A percentile compares a stretch with the other conserved stretches of the same genome.
These are phyloP conservation scores for Globisporangium echinulatum DNA, from an alignment of 352 stramenopile species.

Conservation along the genomic window DNA sequence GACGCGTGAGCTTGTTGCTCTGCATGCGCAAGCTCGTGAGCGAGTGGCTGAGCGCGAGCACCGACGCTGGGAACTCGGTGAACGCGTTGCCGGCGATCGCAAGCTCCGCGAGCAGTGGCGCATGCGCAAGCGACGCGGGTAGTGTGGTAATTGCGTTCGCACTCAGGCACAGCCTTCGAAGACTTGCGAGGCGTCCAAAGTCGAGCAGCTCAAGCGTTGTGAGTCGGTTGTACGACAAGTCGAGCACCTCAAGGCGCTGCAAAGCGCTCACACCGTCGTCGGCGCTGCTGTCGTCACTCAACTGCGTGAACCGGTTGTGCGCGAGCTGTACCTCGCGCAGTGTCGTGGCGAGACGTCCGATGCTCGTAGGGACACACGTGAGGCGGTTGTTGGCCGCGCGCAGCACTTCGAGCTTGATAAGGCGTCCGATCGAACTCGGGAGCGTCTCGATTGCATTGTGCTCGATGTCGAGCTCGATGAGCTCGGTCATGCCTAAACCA, in stretches of 20 bases:
- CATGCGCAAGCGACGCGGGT: slow-evolving; percentile 26
- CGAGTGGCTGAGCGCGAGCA: slow-evolving; percentile 36
- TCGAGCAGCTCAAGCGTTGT: slow-evolving; percentile 33
- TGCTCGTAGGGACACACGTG: slow-evolving; percentile 22
- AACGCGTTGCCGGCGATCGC: slow-evolving; percentile 55
- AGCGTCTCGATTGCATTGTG: slow-evolving; percentile 48
- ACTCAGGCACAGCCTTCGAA: slow-evolving; percentile 38
- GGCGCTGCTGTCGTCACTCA: background rate
- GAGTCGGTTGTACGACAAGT: slow-evolving; percentile 70
- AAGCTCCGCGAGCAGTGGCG: slow-evolving; percentile 38
- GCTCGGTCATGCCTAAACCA: slow-evolving; percentile 5
- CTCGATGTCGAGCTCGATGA: slow-evolving; percentile 60
- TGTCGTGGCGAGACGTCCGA: slow-evolving; percentile 21
- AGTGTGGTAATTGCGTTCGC: slow-evolving; percentile 44
- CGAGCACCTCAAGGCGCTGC: slow-evolving; percentile 26
- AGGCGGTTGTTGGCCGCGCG: slow-evolving; percentile 47
- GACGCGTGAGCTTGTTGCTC: slow-evolving; percentile 58
- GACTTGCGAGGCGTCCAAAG: slow-evolving; percentile 26
- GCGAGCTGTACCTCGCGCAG: slow-evolving; percentile 35
- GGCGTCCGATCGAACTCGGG: slow-evolving; percentile 32
- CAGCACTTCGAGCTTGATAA: slow-evolving; percentile 34
- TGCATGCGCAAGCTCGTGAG: slow-evolving; percentile 51
- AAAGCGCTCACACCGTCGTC: slow-evolving; percentile 25
- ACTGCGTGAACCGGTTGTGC: slow-evolving; percentile 44
- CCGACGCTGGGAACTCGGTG: slow-evolving; percentile 28